Conservation (phyloP, 805 yeast species). For the Lipomyces anomalus region DNA sequence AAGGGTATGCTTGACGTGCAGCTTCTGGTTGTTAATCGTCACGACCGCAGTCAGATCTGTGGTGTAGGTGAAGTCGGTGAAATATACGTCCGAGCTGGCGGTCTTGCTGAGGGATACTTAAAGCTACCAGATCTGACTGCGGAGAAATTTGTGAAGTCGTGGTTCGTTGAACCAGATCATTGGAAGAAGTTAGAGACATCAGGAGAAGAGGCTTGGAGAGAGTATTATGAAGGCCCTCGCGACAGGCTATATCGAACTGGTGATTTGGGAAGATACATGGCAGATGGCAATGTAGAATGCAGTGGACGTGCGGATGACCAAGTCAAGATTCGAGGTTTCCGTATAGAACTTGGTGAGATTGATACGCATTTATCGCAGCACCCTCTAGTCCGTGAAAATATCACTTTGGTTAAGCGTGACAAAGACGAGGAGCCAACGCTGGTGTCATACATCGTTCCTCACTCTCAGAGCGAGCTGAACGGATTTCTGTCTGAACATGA, state of each 20-base stretch:
- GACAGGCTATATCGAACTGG: slow-evolving; percentile 96
- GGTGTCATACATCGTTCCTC: slow-evolving; percentile 86
- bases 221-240: slow-evolving; percentile 86
- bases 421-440: slow-evolving; percentile 88
- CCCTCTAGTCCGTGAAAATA: slow-evolving; percentile 83
- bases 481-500: slow-evolving; percentile 38
- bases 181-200: slow-evolving; percentile 51
- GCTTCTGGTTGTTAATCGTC: slow-evolving; percentile 83
- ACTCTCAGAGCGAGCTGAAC: slow-evolving; percentile 40
- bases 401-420: slow-evolving; percentile 86
- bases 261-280: slow-evolving; percentile 91
- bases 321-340: slow-evolving; percentile 95
- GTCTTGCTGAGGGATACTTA: slow-evolving; percentile 93
- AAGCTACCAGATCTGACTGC: slow-evolving; percentile 83
- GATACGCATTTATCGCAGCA: slow-evolving; percentile 96
- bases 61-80: slow-evolving; percentile 99
- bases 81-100: slow-evolving; percentile 96
- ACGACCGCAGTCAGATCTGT: slow-evolving; percentile 83
- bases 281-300: slow-evolving; percentile 97
- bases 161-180: slow-evolving; percentile 61
- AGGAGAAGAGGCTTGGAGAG: slow-evolving; percentile 63
- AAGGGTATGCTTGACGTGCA: slow-evolving; percentile 96
- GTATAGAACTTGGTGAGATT: slow-evolving; percentile 97
- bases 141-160: slow-evolving; percentile 80
- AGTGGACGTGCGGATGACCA: slow-evolving; percentile 99